Evolutionary conservation across 345 rosid species (phyloP), one percentile per base, ranked within the genome.

Genomic region (Populus euphratica): DNA sequence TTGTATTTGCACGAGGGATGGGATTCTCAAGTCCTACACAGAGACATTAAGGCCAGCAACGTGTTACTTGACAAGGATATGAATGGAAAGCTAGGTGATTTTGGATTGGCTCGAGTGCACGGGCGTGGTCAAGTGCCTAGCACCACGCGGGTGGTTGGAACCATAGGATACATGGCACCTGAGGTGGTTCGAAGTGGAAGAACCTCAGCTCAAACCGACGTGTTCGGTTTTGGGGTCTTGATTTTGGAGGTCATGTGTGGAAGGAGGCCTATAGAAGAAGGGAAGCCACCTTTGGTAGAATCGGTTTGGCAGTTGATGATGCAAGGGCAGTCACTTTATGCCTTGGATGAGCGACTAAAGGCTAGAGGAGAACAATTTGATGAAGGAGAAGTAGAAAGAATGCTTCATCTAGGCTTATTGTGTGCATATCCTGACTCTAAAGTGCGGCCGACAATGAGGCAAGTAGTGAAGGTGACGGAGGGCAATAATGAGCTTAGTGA

Each of bases 1-100:
- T 74, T 90, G 52, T 91, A 87, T 73, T 81, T 94, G 27, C 97
- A 88, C 20, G 91, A 94, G 59, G 97, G 93, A 72, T 91, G 97
- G 97, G 93, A 90, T 49, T 78, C 86, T 67, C 89, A 82, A 74
- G 96, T 94, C 25, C 80, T 94, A 2, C 97, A 89, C 23, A 86
- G 98, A 49, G 94, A 94, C 78, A 89, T 92, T 56, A 90, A 94
- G 83, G 91, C 98, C 13, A 88, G 97, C 79, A 92, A 94, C 54
- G 93, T 94, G 67, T 84, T 94, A 3, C 92, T 90, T 14, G 97
- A 91, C 72, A 78, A 83, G 74, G 93, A 94, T 6, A 88, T 91
- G 96, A 82, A 84, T 33, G 97, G 91, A 0, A 86, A 90, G 80
- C 73, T 89, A 11, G 95, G 97, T 43, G 96, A 89, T 81, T 93